These are phyloP conservation scores for Glycyrrhiza uralensis DNA, from an alignment of 306 rosid species.

Conservation along the genomic window DNA sequence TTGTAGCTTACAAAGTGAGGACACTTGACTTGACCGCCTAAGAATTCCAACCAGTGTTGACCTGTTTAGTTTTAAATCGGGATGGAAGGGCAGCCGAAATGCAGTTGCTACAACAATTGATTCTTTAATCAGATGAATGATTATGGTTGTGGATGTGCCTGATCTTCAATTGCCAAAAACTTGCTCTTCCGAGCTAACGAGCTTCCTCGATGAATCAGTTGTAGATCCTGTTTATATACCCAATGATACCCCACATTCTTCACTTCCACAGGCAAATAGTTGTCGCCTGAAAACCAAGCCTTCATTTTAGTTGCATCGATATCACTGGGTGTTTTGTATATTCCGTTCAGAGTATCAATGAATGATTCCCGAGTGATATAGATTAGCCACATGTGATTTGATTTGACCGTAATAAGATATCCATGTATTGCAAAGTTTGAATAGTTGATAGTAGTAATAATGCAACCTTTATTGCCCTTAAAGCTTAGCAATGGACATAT, in stretches of 20 bases:
- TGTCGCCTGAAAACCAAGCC: too few relatives aligned
- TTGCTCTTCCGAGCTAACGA: background rate
- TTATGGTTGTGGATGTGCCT: background rate
- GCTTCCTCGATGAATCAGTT: background rate
- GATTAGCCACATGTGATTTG: background rate
- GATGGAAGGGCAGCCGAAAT: too few relatives aligned
- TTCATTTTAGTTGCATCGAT: too few relatives aligned
- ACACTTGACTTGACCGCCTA: background rate
- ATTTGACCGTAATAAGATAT: background rate
- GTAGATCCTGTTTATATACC: background rate
- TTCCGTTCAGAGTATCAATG: background rate
- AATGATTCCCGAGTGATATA: background rate
- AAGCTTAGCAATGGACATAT: too few relatives aligned
- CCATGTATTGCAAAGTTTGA: too few relatives aligned
- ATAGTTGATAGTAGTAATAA: too few relatives aligned
- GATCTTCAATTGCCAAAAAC: background rate
- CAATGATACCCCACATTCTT: background rate
- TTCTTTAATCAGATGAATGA: background rate
- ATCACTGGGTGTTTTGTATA: too few relatives aligned
- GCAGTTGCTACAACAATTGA: too few relatives aligned
- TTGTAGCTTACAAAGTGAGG: too few relatives aligned
- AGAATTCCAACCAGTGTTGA: too few relatives aligned
- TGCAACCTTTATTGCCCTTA: too few relatives aligned
- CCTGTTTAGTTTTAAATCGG: background rate
- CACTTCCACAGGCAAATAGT: background rate